These are phyloP conservation scores for Glaciozyma antarctica DNA, from an alignment of 768 basidiomycete species.

Conservation along the genomic window DNA sequence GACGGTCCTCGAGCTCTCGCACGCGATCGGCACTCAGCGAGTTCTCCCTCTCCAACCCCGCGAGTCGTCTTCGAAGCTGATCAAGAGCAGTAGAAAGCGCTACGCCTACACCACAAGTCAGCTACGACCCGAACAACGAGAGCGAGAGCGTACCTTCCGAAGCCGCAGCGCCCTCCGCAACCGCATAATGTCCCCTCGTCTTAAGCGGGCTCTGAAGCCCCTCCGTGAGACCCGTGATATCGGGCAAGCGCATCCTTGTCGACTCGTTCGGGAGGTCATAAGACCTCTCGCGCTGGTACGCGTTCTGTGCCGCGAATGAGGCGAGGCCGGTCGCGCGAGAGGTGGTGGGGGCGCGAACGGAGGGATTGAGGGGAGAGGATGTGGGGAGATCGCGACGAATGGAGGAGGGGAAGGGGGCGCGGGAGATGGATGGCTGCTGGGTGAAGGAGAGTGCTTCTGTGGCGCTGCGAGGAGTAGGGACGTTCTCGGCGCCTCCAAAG, in stretches of 20 bases:
- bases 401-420: background rate
- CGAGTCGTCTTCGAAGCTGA: constrained; percentile 3
- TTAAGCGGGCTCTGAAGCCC: constrained; percentile 20
- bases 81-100: background rate
- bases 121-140: background rate
- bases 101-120: constrained; percentile 12
- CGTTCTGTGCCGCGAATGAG: background rate
- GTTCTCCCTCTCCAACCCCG: constrained; percentile 30
- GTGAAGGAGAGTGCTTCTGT: background rate
- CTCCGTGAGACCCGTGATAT: constrained; percentile 34
- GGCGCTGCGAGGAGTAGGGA: background rate
- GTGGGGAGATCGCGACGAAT: background rate
- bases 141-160: constrained; percentile 8
- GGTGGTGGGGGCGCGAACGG: background rate
- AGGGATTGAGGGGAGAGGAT: background rate
- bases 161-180: background rate
- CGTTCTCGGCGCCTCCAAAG: no score
- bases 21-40: constrained; percentile 20
- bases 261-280: background rate
- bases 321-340: background rate
- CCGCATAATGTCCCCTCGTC: background rate
- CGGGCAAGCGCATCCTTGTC: constrained; percentile 24
- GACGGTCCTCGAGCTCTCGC: constrained; percentile 24
- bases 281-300: background rate
- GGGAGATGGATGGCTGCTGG: background rate